Evolutionary conservation across 192 early-diverging fungal genomes (phyloP).

Genomic region (Gigaspora rosea): DNA sequence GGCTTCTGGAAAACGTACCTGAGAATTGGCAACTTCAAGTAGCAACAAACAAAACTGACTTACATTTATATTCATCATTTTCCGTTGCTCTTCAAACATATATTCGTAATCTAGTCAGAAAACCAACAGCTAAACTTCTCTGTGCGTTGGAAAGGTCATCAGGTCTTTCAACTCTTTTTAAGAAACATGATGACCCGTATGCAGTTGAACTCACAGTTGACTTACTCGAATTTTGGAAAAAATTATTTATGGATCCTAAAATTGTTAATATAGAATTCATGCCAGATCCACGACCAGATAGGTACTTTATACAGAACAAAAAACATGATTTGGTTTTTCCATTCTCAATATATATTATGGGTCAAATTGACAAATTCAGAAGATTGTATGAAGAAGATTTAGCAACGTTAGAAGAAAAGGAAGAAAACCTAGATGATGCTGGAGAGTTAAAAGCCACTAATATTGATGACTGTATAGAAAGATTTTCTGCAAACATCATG

Average conservation of each 20-base stretch:
- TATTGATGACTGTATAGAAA: not conserved
- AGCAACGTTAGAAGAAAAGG: slow-evolving; percentile 1
- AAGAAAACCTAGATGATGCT: slow-evolving; percentile 18
- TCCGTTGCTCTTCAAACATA: slow-evolving; percentile 18
- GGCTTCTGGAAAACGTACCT: slow-evolving; percentile 15
- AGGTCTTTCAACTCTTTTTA: slow-evolving; percentile 18
- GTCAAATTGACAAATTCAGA: slow-evolving; percentile 23
- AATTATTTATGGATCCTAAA: slow-evolving; percentile 13
- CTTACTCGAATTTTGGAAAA: not conserved
- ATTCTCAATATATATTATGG: slow-evolving; percentile 28
- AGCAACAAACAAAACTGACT: slow-evolving; percentile 13
- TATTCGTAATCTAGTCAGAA: slow-evolving; percentile 21
- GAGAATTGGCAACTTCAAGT: slow-evolving; percentile 26
- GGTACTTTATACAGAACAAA: not conserved
- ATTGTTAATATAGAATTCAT: slow-evolving; percentile 25
- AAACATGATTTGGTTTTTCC: slow-evolving; percentile 24
- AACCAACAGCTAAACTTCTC: slow-evolving; percentile 24
- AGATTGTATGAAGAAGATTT: slow-evolving; percentile 20
- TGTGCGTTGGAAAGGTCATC: slow-evolving; percentile 30
- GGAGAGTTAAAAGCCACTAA: slow-evolving; percentile 10
- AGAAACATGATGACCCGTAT: not conserved
- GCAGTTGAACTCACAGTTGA: not conserved
- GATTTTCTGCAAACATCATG: slow-evolving; percentile 3
- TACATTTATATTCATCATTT: slow-evolving; percentile 27
- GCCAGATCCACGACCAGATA: not conserved